A percentile compares a stretch with the other conserved stretches of the same genome.
Evolutionary conservation across 495 filamentous ascomycete species (phyloP).

Genomic region (Penicillium lividum): DNA sequence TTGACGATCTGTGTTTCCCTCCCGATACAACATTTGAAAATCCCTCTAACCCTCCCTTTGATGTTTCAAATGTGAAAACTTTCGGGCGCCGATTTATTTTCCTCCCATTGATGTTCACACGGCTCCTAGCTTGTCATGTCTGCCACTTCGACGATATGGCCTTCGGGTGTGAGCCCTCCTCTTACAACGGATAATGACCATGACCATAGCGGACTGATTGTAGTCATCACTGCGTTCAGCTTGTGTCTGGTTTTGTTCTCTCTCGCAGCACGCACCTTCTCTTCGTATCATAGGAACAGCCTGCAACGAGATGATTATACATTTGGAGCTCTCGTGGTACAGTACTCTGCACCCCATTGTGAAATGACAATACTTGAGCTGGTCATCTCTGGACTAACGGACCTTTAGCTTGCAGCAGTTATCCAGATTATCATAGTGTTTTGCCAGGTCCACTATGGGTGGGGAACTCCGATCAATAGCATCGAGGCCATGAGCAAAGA

Average conservation of each 20-base stretch:
- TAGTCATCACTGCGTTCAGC: constrained; percentile 24
- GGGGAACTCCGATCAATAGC: constrained; percentile 18
- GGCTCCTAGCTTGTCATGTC: no score
- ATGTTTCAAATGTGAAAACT: no score
- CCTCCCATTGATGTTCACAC: neutral
- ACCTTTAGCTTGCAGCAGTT: constrained; percentile 15
- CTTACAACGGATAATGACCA: constrained; percentile 28
- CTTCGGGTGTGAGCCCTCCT: constrained; percentile 23
- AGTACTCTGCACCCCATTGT: neutral
- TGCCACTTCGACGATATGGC: constrained; percentile 13
- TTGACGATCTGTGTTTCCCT: no score
- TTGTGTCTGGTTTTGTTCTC: constrained; percentile 21
- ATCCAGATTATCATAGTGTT: constrained; percentile 13
- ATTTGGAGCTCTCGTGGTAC: constrained; percentile 26
- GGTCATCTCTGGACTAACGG: neutral
- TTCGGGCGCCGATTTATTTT: neutral
- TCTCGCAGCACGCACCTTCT: constrained; percentile 22
- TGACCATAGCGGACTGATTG: constrained; percentile 32
- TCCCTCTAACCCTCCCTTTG: no score
- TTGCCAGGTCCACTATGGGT: constrained; percentile 20
- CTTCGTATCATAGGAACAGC: constrained; percentile 13
- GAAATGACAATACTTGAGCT: neutral
- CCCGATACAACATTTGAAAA: no score
- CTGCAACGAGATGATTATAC: constrained; percentile 26
- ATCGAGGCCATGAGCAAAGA: neutral